Evolutionary conservation across 2,329 filamentous ascomycete genomes (phyloP), one percentile per base, ranked within the genome.

Genomic region (Aspergillus terreus): DNA sequence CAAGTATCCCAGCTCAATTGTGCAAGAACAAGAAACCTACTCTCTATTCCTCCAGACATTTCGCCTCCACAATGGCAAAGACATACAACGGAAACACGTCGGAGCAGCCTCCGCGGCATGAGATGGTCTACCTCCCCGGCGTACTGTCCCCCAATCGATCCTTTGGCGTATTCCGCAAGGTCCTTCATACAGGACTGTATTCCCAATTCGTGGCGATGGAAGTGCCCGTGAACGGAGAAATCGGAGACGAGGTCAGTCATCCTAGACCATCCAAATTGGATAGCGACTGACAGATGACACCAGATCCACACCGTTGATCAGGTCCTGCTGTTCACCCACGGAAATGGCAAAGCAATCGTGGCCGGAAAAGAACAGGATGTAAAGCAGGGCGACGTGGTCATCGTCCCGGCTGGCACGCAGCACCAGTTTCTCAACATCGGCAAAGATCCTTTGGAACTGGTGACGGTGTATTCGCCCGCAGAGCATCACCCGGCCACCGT

Each of bases 351-450:
- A 23, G 82, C 82, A 1, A 83, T 79, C 2, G 77, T 86, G 4
- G 78, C 76, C 14, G 82, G 81, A 1, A 80, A 80, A 49, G 79
- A 84, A 47, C 81, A 84, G 50, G 67, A 71, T 23, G 71, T 84
- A 52, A 76, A 76, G 47, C 79, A 80, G 4, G 78, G 79, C 49
- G 75, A 83, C 66, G 67, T 84, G 14, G 78, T 86, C 21, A 76
- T 85, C 46, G 83, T 86, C 2, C 83, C 84, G 0, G 84, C 83
- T 0, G 83, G 83, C 0, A 86, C 83, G 2, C 80, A 83, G 65
- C 83, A 86, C 63, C 82, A 86, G 62, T 86, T 86, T 63, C 71
- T 85, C 46, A 86, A 85, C 51, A 82, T 74, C 2, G 82, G 83
- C 1, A 74, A 79, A 0, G 76, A 77, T 46, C 82, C 83, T 2